Evolutionary conservation across 1,284 basidiomycete genomes (phyloP), one percentile per base, ranked within the genome.

Genomic region (Leccinum pseudoinsigne): DNA sequence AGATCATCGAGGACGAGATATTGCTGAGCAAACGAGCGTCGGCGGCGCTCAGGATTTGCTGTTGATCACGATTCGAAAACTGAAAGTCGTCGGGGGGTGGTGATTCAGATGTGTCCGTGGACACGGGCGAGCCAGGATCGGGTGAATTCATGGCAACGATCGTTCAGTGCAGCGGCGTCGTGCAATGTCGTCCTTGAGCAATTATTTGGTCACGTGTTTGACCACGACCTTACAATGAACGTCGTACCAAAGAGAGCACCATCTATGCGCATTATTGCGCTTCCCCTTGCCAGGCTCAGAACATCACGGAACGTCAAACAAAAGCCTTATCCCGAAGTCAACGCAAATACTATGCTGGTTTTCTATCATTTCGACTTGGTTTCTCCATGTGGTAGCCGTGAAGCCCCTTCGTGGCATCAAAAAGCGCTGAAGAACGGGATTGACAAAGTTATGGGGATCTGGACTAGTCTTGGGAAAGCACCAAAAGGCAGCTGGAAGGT

Each of bases 401-500:
- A 60, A n/a, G 62, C 66, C 9, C 58, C 47, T 16, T 40, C 71
- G 10, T 62, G 66, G 66, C 59, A 62, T n/a, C 66, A 62, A 47
- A 64, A 62, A 9, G 71, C 73, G 66, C 65, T 76, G 12, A 81
- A 80, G 6, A 84, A 80, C 80, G 76, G 74, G 2, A 77, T 81
- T 7, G 71, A 69, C 23, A 90, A 87, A 68, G 85, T 83, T 1
- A 71, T 80, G 1, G 73, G 78, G 53, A 74, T 81, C 5, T 92
- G 90, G 90, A 79, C 84, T 14, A 77, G 79, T 16, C 86, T 90
- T 68, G 90, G 89, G 14, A 86, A 86, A 65, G 84, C 87, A 3
- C 74, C 77, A 5, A 77, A 86, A 61, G 84, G 82, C 11, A 83
- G 80, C 62, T 92, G 90, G 90, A 87, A 87, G 83, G 90, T 89